Percentiles rank a stretch among this genome's conserved stretches.
These are phyloP conservation scores for Komagataella pseudopastoris DNA, from an alignment of 805 yeast genomes.

Conservation along the genomic window DNA sequence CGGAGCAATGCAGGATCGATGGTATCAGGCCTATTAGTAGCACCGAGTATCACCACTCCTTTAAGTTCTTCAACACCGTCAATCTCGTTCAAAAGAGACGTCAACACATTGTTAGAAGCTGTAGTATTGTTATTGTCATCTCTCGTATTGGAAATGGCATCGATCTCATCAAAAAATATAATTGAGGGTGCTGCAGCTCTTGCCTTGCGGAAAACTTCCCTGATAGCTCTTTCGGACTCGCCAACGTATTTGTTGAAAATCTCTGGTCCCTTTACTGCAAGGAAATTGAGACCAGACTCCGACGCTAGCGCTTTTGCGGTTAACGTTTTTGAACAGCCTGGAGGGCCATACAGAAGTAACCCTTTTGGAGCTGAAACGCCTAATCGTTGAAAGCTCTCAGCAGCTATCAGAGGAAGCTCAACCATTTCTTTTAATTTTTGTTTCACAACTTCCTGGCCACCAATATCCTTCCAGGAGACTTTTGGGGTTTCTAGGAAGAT, in stretches of 20 bases:
- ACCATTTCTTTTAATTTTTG: slow-evolving; percentile 78
- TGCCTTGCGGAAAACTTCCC: slow-evolving; percentile 89
- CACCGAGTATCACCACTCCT: slow-evolving; percentile 91
- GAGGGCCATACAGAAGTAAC: slow-evolving; percentile 88
- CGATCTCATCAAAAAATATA: slow-evolving; percentile 93
- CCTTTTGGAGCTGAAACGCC: slow-evolving; percentile 93
- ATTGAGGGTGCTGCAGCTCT: slow-evolving; percentile 90
- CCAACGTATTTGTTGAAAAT: slow-evolving; percentile 90
- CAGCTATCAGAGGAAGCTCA: slow-evolving; percentile 77
- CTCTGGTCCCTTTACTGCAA: slow-evolving; percentile 97
- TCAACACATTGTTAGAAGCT: slow-evolving; percentile 74
- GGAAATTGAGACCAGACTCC: slow-evolving; percentile 84
- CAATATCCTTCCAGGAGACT: slow-evolving; percentile 87
- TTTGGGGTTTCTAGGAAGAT: slow-evolving; percentile 90
- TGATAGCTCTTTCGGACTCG: slow-evolving; percentile 85
- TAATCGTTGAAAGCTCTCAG: slow-evolving; percentile 57
- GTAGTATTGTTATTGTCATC: slow-evolving; percentile 42
- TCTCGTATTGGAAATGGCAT: slow-evolving; percentile 77
- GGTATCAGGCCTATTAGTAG: slow-evolving; percentile 89
- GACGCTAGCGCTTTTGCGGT: slow-evolving; percentile 94
- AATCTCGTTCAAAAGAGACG: slow-evolving; percentile 84
- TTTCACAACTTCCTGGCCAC: slow-evolving; percentile 84
- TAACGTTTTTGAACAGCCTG: slow-evolving; percentile 93
- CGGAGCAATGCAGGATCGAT: slow-evolving; percentile 88
- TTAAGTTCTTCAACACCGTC: slow-evolving; percentile 94